Evolutionary conservation across 2,329 filamentous ascomycete species (phyloP).

Genomic region (Hirsutella rhossiliensis): DNA sequence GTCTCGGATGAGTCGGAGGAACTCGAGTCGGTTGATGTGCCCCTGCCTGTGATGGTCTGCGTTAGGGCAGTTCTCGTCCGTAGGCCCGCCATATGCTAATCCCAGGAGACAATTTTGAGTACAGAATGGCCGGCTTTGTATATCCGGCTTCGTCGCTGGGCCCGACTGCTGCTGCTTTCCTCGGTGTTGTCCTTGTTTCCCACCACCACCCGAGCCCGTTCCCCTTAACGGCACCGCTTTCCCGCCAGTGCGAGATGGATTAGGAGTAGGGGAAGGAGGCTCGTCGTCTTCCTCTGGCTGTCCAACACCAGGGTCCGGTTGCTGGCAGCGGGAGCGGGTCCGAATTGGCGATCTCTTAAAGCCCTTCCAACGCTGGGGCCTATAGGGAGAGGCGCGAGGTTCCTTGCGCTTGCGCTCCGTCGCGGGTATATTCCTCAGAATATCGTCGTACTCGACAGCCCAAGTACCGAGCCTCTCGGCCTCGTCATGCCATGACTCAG

Average conservation of each 20-base stretch:
- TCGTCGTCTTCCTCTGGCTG: too few species aligned
- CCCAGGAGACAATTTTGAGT: constrained; percentile 3
- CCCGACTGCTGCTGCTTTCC: neutral
- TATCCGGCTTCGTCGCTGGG: too few species aligned
- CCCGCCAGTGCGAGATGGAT: too few species aligned
- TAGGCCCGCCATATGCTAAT: neutral
- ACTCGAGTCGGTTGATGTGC: constrained; percentile 14
- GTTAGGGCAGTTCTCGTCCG: constrained; percentile 4
- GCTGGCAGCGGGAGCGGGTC: constrained; percentile 5
- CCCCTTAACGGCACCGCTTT: neutral
- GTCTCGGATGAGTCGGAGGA: constrained; percentile 12
- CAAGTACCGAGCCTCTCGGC: constrained; percentile 16
- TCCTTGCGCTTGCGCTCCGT: constrained; percentile 10
- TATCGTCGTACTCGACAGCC: constrained; percentile 20
- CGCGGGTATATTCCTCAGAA: constrained; percentile 13
- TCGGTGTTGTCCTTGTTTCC: neutral
- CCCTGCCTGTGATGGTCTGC: neutral
- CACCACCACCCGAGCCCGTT: neutral
- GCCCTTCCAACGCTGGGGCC: constrained; percentile 14
- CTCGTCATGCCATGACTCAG: constrained; percentile 17
- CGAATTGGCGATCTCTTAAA: constrained; percentile 17
- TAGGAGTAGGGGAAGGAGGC: constrained; percentile 1
- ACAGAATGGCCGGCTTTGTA: constrained; percentile 1
- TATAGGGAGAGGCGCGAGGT: constrained; percentile 11
- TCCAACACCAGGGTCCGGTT: neutral